Percentiles rank a stretch among this genome's conserved stretches.
phyloP scores from a whole-genome alignment of 352 stramenopile genomes.

The Phytopythium aichiense region DNA sequence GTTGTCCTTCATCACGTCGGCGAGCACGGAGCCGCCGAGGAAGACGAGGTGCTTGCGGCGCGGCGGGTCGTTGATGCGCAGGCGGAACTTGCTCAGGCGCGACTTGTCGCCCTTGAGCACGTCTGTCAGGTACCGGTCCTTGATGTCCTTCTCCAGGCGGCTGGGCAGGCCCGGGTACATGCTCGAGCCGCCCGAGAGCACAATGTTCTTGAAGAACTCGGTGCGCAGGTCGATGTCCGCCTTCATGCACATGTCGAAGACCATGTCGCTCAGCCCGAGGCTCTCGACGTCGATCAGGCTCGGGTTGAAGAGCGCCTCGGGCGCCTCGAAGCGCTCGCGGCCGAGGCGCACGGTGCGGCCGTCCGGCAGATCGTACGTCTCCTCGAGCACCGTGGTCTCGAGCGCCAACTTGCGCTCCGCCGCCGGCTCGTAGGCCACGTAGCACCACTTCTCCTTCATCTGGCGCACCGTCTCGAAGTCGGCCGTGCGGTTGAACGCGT shows the following conservation, averaged over 20 bases:
- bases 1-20: conserved; percentile 93
- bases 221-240: conserved; percentile 92
- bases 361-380: conserved; percentile 95
- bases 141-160: conserved; percentile 89
- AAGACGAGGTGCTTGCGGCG: conserved; percentile 96
- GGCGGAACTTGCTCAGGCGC: conserved; percentile 91
- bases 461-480: conserved; percentile 93
- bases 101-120: conserved; percentile 87
- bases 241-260: conserved; percentile 98
- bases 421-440: conserved; percentile 88
- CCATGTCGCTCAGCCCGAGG: conserved; percentile 93
- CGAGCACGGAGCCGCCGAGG: conserved; percentile 90
- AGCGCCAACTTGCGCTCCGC: conserved; percentile 81
- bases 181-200: conserved; percentile 90
- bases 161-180: conserved; percentile 96
- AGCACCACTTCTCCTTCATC: conserved; percentile 95
- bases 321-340: conserved; percentile 94
- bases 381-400: conserved; percentile 92
- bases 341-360: conserved; percentile 93
- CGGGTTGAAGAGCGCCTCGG: conserved; percentile 96
- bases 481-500: conserved; percentile 90
- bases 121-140: conserved; percentile 75
- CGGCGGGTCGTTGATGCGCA: conserved; percentile 95
- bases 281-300: conserved; percentile 96
- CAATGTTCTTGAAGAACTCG: conserved; percentile 99